Percentiles rank a stretch among this genome's conserved stretches.
phyloP scores from a whole-genome alignment of 2,329 filamentous ascomycete genomes.

The Ophiobolus disseminans region DNA sequence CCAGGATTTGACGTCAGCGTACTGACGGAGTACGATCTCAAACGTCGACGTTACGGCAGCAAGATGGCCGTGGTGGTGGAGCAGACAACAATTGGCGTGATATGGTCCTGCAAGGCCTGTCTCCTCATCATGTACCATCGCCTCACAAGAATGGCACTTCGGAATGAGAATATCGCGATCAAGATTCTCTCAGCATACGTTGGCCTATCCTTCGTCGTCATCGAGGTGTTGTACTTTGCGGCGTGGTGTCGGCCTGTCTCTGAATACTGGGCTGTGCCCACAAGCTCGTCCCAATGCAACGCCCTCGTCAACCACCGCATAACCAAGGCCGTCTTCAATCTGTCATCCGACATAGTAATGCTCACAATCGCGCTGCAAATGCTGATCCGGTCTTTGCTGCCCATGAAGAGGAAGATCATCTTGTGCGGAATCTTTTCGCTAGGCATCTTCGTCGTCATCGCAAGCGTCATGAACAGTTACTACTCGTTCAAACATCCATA shows the following conservation, averaged over 20 bases:
- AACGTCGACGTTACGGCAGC: slow-evolving; percentile 37
- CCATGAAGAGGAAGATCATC: slow-evolving; percentile 59
- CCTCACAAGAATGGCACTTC: slow-evolving; percentile 50
- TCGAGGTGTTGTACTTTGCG: slow-evolving; percentile 59
- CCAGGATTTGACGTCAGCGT: slow-evolving; percentile 54
- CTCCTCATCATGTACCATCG: slow-evolving; percentile 62
- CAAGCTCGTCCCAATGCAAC: slow-evolving; percentile 43
- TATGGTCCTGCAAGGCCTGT: slow-evolving; percentile 62
- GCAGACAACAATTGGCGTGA: slow-evolving; percentile 58
- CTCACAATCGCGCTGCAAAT: slow-evolving; percentile 55
- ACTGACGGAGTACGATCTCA: slow-evolving; percentile 47
- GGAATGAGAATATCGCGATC: slow-evolving; percentile 44
- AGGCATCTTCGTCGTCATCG: slow-evolving; percentile 58
- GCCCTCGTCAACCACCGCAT: slow-evolving; percentile 47
- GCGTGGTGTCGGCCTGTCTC: slow-evolving; percentile 63
- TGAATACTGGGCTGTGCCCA: slow-evolving; percentile 61
- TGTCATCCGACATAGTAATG: slow-evolving; percentile 57
- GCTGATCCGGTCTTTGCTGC: slow-evolving; percentile 53
- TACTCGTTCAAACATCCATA: slow-evolving; percentile 43
- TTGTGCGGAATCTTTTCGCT: slow-evolving; percentile 64
- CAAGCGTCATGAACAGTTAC: slow-evolving; percentile 59
- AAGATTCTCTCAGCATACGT: slow-evolving; percentile 57
- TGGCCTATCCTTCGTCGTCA: slow-evolving; percentile 55
- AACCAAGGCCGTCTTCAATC: slow-evolving; percentile 52
- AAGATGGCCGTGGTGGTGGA: slow-evolving; percentile 63